These are phyloP conservation scores for Phialophora chinensis DNA, from an alignment of 2,329 filamentous ascomycete species.

Conservation along the genomic window DNA sequence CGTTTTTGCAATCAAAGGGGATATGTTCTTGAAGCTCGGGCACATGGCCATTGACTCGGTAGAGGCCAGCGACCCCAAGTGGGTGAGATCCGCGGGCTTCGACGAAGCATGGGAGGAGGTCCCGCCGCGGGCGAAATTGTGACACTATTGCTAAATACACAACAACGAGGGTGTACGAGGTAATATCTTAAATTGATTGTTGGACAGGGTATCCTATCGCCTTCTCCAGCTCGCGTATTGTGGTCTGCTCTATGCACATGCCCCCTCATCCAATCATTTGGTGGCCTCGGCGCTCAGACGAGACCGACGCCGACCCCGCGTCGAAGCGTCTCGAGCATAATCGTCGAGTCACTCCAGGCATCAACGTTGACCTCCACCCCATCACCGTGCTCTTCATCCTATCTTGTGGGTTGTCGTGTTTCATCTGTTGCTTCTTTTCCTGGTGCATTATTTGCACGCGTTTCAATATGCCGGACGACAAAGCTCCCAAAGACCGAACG, in stretches of 20 bases:
- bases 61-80: constrained; percentile 40
- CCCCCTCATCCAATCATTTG: neutral
- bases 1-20: constrained; percentile 46
- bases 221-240: neutral
- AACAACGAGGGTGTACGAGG: neutral
- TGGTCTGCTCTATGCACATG: neutral
- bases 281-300: constrained; percentile 3
- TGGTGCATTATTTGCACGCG: neutral
- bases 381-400: neutral
- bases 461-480: constrained; percentile 41
- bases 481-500: constrained; percentile 24
- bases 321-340: constrained; percentile 9
- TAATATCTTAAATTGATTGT: neutral
- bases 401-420: neutral
- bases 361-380: constrained; percentile 12
- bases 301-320: constrained; percentile 16
- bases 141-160: neutral
- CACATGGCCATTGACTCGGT: constrained; percentile 50
- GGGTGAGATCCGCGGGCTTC: constrained; percentile 51
- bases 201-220: neutral
- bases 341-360: constrained; percentile 19
- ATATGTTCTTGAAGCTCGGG: constrained; percentile 53
- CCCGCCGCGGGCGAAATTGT: constrained; percentile 37
- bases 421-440: constrained; percentile 8
- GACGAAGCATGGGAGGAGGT: constrained; percentile 49